A percentile compares a stretch with the other conserved stretches of the same genome.
Evolutionary conservation across 805 yeast species (phyloP).

Genomic region (Yamadazyma nakazawae): DNA sequence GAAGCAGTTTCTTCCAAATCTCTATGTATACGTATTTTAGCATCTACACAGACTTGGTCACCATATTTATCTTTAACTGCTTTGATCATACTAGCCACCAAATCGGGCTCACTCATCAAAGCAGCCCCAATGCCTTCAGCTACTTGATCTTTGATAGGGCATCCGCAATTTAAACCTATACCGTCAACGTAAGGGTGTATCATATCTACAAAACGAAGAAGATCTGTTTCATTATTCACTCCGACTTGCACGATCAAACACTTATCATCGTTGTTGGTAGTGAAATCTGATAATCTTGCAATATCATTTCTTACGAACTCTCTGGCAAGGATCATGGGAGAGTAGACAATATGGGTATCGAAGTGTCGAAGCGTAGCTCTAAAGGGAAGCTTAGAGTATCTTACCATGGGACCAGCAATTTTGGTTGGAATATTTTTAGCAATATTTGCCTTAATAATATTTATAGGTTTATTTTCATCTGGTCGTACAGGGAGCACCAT

Average conservation of each 20-base stretch:
- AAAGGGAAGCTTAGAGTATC: constrained; percentile 92
- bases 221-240: constrained; percentile 76
- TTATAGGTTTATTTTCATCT: constrained; percentile 25
- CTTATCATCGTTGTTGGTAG: constrained; percentile 68
- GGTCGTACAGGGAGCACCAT: not conserved
- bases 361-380: constrained; percentile 71
- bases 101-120: constrained; percentile 76
- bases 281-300: constrained; percentile 82
- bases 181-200: constrained; percentile 91
- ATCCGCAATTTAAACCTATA: constrained; percentile 93
- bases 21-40: constrained; percentile 84
- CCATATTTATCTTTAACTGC: constrained; percentile 80
- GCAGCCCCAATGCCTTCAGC: constrained; percentile 98
- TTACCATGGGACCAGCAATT: constrained; percentile 88
- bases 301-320: constrained; percentile 83
- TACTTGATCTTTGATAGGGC: constrained; percentile 93
- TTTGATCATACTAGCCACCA: constrained; percentile 77
- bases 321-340: constrained; percentile 95
- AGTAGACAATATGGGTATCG: constrained; percentile 77
- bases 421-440: constrained; percentile 32
- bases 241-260: constrained; percentile 89
- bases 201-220: constrained; percentile 81
- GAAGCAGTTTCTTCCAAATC: constrained; percentile 69
- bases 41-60: constrained; percentile 71
- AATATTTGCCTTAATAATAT: constrained; percentile 26